Conservation (phyloP, 176 grass and related monocot species). For the Oryza officinalis region DNA sequence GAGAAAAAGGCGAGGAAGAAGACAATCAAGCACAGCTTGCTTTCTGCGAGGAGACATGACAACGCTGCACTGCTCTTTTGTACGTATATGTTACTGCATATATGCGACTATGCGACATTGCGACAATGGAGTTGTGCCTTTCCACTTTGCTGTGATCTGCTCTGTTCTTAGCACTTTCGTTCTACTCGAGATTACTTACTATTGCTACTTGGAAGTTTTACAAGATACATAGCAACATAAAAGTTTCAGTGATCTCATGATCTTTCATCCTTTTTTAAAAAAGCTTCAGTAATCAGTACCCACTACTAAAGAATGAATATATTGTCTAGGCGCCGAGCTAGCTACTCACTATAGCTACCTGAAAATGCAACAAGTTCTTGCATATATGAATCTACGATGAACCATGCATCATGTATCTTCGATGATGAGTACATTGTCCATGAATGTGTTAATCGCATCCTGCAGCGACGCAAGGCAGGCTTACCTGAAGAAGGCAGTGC, state of each 20-base stretch:
- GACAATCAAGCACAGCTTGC: conserved; percentile 19
- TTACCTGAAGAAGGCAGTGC: conserved; percentile 63
- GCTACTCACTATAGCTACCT: neutral
- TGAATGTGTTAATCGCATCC: neutral
- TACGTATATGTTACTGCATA: neutral
- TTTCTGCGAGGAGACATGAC: conserved; percentile 6
- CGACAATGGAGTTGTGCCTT: conserved; percentile 7
- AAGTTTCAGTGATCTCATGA: neutral
- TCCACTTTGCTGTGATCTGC: neutral
- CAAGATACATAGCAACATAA: neutral
- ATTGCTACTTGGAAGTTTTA: neutral
- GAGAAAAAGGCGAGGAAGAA: neutral
- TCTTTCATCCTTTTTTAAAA: no score
- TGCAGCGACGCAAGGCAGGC: no score
- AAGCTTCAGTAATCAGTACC: neutral
- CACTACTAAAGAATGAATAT: no score
- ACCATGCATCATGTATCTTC: neutral
- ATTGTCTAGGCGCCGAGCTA: neutral
- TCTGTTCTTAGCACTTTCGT: neutral
- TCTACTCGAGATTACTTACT: neutral
- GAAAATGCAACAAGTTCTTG: neutral
- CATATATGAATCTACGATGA: neutral
- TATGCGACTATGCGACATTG: neutral
- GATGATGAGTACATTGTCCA: neutral
- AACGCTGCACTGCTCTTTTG: neutral